Percentiles rank a stretch among this genome's conserved stretches.
Conservation (phyloP, 2,329 filamentous ascomycete genomes). For the Acrodontium crateriforme region DNA sequence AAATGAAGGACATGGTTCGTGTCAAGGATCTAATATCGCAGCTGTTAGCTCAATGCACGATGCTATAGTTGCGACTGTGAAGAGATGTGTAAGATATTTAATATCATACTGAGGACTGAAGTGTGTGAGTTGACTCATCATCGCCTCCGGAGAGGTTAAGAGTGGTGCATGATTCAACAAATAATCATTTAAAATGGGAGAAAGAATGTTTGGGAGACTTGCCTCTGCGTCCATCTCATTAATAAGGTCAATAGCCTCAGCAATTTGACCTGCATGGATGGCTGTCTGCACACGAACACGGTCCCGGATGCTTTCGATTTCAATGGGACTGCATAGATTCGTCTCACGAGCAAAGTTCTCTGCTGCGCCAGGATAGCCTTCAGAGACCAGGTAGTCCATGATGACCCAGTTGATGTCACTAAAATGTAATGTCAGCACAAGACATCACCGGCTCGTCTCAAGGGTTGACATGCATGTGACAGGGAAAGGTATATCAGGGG, state of each 20-base stretch:
- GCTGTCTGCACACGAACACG: conserved; percentile 72
- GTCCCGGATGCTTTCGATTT: conserved; percentile 55
- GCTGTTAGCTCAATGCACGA: no score
- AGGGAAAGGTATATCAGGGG: conserved; percentile 40
- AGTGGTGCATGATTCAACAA: conserved; percentile 99
- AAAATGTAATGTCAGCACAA: conserved; percentile 6
- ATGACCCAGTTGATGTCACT: conserved; percentile 94
- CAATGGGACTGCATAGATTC: conserved; percentile 62
- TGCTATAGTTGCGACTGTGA: no score
- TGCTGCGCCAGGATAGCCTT: conserved; percentile 85
- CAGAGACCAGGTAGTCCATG: conserved; percentile 91
- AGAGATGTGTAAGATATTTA: no score
- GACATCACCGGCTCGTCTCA: background rate
- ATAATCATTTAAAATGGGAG: conserved; percentile 65
- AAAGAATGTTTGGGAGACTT: conserved; percentile 28
- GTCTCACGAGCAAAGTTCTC: conserved; percentile 90
- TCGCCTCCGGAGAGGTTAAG: conserved; percentile 67
- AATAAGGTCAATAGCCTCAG: conserved; percentile 69
- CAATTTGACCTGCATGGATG: conserved; percentile 75
- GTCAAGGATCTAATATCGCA: conserved; percentile 65
- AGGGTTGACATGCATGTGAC: background rate
- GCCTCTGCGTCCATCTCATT: conserved; percentile 89
- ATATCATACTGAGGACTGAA: conserved; percentile 81
- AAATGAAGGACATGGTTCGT: conserved; percentile 75
- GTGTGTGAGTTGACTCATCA: conserved; percentile 74